Conservation (phyloP, 1,139 yeast species). For the Pichia kudriavzevii region DNA sequence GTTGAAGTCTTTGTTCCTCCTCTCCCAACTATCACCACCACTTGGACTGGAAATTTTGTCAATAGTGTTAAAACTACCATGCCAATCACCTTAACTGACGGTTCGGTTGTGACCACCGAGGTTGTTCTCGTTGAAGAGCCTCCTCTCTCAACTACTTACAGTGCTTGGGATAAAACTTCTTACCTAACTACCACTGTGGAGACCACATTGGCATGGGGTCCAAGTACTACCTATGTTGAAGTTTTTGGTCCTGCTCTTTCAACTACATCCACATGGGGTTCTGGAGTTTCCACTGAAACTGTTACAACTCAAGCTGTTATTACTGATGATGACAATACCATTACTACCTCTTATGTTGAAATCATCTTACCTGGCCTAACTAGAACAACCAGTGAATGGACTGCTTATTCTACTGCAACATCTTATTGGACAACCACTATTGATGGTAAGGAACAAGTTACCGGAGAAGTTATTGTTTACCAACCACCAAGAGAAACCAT, state of each 20-base stretch:
- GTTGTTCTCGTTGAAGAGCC: slow-evolving; percentile 1
- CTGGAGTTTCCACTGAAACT: slow-evolving; percentile 1
- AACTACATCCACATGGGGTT: slow-evolving; percentile 2
- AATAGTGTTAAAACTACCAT: neutral
- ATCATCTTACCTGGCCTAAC: slow-evolving; percentile 6
- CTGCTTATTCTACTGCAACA: slow-evolving; percentile 5
- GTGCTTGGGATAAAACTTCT: neutral
- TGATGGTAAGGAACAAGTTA: slow-evolving; percentile 1
- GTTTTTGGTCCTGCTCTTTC: slow-evolving; percentile 9
- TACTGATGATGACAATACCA: neutral
- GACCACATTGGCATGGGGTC: neutral
- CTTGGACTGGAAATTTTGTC: slow-evolving; percentile 2
- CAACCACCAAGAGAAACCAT: slow-evolving; percentile 2
- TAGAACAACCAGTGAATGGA: slow-evolving; percentile 6
- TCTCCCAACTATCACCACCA: slow-evolving; percentile 2
- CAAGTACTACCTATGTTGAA: slow-evolving; percentile 2
- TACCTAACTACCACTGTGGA: slow-evolving; percentile 1
- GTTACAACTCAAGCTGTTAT: neutral
- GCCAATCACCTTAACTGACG: slow-evolving; percentile 2
- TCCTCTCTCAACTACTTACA: slow-evolving; percentile 4
- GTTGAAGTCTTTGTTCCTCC: slow-evolving; percentile 6
- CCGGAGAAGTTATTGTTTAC: slow-evolving; percentile 6
- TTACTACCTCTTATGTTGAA: slow-evolving; percentile 1
- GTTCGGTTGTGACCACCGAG: slow-evolving; percentile 2
- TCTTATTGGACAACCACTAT: slow-evolving; percentile 3